Evolutionary conservation across 768 basidiomycete species (phyloP).

Genomic region (Podaxis carcinomalis): DNA sequence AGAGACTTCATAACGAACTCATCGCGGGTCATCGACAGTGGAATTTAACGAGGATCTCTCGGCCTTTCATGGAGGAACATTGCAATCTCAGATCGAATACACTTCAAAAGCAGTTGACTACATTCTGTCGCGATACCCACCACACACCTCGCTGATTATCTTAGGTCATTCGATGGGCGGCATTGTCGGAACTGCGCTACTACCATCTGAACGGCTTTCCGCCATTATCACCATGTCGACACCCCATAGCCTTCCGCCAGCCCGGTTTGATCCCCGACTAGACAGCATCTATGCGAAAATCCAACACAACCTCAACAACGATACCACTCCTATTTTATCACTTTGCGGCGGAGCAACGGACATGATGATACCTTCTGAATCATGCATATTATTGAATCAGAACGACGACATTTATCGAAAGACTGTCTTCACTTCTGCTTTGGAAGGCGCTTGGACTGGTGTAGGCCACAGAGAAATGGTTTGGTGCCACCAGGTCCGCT

Average conservation of each 20-base stretch:
- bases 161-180: constrained; percentile 99
- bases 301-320: constrained; percentile 30
- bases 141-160: constrained; percentile 61
- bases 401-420: constrained; percentile 36
- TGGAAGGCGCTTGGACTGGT: constrained; percentile 93
- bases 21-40: constrained; percentile 37
- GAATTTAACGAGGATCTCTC: constrained; percentile 98
- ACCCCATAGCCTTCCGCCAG: constrained; percentile 85
- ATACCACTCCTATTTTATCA: constrained; percentile 70
- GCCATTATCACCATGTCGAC: constrained; percentile 95
- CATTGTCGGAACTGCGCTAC: constrained; percentile 76
- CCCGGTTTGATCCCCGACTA: constrained; percentile 78
- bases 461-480: constrained; percentile 96
- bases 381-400: constrained; percentile 57
- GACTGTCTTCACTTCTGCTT: constrained; percentile 78
- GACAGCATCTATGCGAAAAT: constrained; percentile 65
- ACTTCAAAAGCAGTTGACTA: constrained; percentile 66
- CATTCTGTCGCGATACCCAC: constrained; percentile 74
- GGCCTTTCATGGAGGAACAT: constrained; percentile 88
- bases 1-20: background rate
- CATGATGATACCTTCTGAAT: constrained; percentile 87
- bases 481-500: constrained; percentile 98
- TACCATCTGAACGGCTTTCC: constrained; percentile 63
- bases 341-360: constrained; percentile 92
- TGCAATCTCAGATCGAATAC: constrained; percentile 79